A percentile compares a stretch with the other conserved stretches of the same genome.
These are phyloP conservation scores for Cercophora sp. DNA, from an alignment of 495 filamentous ascomycete species.

Conservation along the genomic window DNA sequence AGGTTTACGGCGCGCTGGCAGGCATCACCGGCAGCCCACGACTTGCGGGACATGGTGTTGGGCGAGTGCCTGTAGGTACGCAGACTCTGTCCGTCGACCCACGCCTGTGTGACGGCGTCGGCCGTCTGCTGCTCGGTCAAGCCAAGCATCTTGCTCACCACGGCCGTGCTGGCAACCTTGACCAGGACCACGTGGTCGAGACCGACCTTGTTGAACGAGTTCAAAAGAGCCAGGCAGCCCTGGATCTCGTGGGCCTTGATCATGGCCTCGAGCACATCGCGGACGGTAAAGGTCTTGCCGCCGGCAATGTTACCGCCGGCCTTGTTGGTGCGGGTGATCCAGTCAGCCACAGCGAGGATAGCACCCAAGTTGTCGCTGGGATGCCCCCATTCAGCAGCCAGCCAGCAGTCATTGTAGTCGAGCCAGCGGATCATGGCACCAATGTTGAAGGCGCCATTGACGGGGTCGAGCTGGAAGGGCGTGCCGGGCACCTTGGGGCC, in stretches of 20 bases:
- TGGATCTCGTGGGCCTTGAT: constrained; percentile 99
- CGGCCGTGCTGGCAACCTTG: constrained; percentile 93
- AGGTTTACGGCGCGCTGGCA: constrained; percentile 96
- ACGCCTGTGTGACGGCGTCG: constrained; percentile 93
- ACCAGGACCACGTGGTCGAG: constrained; percentile 96
- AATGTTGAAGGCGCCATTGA: constrained; percentile 97
- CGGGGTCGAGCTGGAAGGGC: constrained; percentile 87
- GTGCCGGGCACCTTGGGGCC: constrained; percentile 91
- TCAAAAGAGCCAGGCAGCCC: constrained; percentile 91
- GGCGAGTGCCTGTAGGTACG: constrained; percentile 95
- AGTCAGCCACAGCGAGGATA: constrained; percentile 94
- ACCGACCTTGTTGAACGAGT: constrained; percentile 97
- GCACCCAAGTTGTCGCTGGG: constrained; percentile 95
- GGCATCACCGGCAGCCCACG: constrained; percentile 96
- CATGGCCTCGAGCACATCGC: constrained; percentile 94
- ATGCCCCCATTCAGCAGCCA: constrained; percentile 98
- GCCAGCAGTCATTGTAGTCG: constrained; percentile 99
- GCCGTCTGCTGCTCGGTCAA: constrained; percentile 85
- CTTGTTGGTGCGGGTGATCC: constrained; percentile 93
- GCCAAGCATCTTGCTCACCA: constrained; percentile 90
- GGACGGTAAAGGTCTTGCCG: constrained; percentile 80
- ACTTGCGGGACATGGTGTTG: constrained; percentile 99
- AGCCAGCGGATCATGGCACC: constrained; percentile 98
- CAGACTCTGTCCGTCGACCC: constrained; percentile 93
- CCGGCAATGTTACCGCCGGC: constrained; percentile 80